These are phyloP conservation scores for Alternaria metachromatica DNA, from an alignment of 2,329 filamentous ascomycete genomes.

Conservation along the genomic window DNA sequence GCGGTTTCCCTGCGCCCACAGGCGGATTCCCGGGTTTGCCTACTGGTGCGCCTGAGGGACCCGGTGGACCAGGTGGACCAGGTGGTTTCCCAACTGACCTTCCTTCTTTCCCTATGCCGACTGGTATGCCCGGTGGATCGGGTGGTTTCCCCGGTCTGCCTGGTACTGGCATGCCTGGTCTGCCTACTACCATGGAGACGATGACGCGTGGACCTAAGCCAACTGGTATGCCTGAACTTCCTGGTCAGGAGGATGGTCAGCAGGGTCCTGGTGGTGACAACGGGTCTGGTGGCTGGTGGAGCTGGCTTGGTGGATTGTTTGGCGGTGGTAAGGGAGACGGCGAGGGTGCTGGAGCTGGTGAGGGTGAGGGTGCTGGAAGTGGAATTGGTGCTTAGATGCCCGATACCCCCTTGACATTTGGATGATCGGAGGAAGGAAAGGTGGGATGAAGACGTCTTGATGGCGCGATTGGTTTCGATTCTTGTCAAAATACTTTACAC, in stretches of 20 bases:
- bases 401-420: background rate
- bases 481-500: background rate
- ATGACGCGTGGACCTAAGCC: constrained; percentile 20
- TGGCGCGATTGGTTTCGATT: background rate
- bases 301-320: constrained; percentile 14
- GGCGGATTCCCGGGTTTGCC: background rate
- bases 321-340: background rate
- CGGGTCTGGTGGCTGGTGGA: constrained; percentile 9
- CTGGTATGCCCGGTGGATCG: background rate
- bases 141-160: constrained; percentile 2
- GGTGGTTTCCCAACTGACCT: constrained; percentile 2
- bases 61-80: background rate
- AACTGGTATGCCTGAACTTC: constrained; percentile 8
- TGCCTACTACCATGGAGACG: constrained; percentile 13
- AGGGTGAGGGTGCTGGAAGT: background rate
- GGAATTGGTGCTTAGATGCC: background rate
- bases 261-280: background rate
- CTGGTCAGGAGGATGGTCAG: background rate
- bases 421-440: background rate
- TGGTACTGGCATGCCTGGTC: constrained; percentile 4
- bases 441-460: background rate
- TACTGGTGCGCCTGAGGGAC: background rate
- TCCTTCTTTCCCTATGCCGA: constrained; percentile 5
- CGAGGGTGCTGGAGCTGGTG: background rate
- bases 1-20: background rate